These are phyloP conservation scores for Blastobotrys aristatus DNA, from an alignment of 1,139 yeast genomes.

Conservation along the genomic window DNA sequence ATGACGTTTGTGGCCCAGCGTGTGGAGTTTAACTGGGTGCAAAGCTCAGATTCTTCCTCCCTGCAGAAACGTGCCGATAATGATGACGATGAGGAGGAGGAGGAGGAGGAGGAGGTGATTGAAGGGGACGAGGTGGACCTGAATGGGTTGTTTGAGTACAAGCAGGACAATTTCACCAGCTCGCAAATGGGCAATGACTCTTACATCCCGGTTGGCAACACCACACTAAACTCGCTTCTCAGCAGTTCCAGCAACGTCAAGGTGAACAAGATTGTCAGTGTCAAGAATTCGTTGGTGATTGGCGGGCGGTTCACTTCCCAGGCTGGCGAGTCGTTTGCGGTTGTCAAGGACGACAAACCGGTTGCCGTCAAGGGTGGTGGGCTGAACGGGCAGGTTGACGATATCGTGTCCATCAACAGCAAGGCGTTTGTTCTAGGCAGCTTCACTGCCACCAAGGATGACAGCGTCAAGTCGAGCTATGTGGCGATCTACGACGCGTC, in stretches of 20 bases:
- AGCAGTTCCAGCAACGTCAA: constrained; percentile 35
- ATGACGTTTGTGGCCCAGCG: constrained; percentile 67
- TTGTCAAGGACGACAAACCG: constrained; percentile 16
- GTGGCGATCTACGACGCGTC: constrained; percentile 30
- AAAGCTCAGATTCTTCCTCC: constrained; percentile 11
- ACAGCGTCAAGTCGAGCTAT: constrained; percentile 25
- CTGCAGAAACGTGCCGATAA: constrained; percentile 7
- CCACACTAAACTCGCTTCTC: constrained; percentile 58
- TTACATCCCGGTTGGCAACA: constrained; percentile 53
- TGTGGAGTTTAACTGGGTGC: constrained; percentile 46
- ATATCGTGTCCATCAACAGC: constrained; percentile 26
- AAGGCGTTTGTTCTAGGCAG: constrained; percentile 36
- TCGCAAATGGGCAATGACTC: constrained; percentile 32
- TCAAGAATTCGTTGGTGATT: constrained; percentile 35
- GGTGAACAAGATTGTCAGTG: constrained; percentile 35
- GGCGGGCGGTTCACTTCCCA: constrained; percentile 50
- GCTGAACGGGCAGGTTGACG: constrained; percentile 38
- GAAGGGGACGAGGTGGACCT: constrained; percentile 36
- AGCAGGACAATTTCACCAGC: constrained; percentile 59
- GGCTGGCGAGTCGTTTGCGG: constrained; percentile 17
- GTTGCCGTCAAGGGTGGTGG: constrained; percentile 31
- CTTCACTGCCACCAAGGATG: constrained; percentile 34
- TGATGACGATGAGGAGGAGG: constrained; percentile 19
- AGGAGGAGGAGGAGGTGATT: constrained; percentile 13
- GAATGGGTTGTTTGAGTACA: constrained; percentile 80